Conservation (phyloP, 495 filamentous ascomycete genomes). For the Hypoxylon fuscum region DNA sequence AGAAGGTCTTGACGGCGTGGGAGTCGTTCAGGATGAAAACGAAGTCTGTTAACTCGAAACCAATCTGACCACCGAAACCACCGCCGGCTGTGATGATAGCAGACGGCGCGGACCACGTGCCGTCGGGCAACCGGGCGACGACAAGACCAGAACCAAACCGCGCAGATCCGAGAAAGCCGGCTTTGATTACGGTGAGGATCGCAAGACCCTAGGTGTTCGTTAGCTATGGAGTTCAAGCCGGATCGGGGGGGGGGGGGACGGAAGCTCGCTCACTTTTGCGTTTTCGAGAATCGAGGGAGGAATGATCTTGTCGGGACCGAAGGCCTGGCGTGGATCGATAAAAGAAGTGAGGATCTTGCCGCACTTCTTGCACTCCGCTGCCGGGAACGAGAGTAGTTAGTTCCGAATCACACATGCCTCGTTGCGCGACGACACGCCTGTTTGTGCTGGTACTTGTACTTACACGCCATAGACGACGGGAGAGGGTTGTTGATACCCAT, state of each 20-base stretch:
- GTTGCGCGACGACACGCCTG: conserved; percentile 14
- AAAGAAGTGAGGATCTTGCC: conserved; percentile 95
- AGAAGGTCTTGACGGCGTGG: conserved; percentile 91
- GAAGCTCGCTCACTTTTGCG: conserved; percentile 75
- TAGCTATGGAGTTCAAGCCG: conserved; percentile 12
- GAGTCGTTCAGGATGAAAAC: conserved; percentile 98
- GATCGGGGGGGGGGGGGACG: conserved; percentile 1
- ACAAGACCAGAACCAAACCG: conserved; percentile 94
- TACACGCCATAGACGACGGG: conserved; percentile 67
- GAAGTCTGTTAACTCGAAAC: conserved; percentile 97
- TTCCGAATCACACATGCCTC: not conserved
- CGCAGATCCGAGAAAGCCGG: conserved; percentile 91
- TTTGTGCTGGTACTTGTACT: conserved; percentile 40
- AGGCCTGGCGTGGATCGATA: conserved; percentile 91
- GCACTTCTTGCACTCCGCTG: conserved; percentile 89
- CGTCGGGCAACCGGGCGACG: conserved; percentile 90
- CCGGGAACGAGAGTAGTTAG: conserved; percentile 23
- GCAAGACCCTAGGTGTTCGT: conserved; percentile 77
- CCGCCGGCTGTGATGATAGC: conserved; percentile 91
- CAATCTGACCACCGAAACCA: conserved; percentile 96
- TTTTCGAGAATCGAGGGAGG: conserved; percentile 87
- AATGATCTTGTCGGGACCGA: conserved; percentile 97
- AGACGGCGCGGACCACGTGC: conserved; percentile 91
- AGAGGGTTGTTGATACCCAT: conserved; percentile 69
- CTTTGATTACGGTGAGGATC: conserved; percentile 93